Conservation (phyloP, 345 rosid genomes). For the Lagerstroemia speciosa region DNA sequence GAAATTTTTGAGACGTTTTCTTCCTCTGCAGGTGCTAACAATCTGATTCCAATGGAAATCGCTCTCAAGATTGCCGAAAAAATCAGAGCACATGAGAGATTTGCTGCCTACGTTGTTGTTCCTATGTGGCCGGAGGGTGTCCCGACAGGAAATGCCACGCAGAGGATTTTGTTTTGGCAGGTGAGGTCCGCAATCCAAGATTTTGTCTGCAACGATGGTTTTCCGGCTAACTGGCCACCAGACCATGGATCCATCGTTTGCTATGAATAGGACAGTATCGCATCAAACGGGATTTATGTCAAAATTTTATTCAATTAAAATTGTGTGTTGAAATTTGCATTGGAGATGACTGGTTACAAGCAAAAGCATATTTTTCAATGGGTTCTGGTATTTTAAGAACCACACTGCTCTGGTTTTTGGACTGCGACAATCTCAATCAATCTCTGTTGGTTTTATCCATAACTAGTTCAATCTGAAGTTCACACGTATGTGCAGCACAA, state of each 20-base stretch:
- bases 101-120: constrained; percentile 81
- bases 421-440: not conserved
- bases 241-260: not conserved
- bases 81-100: constrained; percentile 82
- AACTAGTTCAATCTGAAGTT: not conserved
- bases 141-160: constrained; percentile 87
- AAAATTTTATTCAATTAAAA: not conserved
- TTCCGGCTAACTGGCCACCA: not conserved
- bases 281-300: not conserved
- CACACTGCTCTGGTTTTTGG: not conserved
- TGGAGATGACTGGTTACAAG: not conserved
- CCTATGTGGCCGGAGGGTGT: constrained; percentile 99
- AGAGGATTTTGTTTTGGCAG: constrained; percentile 97
- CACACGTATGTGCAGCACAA: constrained; percentile 53
- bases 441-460: not conserved
- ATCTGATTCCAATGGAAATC: constrained; percentile 94
- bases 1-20: not conserved
- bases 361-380: not conserved
- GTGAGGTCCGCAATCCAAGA: constrained; percentile 20
- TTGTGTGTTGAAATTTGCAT: not conserved
- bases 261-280: not conserved
- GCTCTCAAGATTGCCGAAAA: constrained; percentile 84
- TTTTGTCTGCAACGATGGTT: not conserved
- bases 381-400: not conserved
- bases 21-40: constrained; percentile 67